These are phyloP conservation scores for Coprinopsis sp. DNA, from an alignment of 768 basidiomycete genomes.

Conservation along the genomic window DNA sequence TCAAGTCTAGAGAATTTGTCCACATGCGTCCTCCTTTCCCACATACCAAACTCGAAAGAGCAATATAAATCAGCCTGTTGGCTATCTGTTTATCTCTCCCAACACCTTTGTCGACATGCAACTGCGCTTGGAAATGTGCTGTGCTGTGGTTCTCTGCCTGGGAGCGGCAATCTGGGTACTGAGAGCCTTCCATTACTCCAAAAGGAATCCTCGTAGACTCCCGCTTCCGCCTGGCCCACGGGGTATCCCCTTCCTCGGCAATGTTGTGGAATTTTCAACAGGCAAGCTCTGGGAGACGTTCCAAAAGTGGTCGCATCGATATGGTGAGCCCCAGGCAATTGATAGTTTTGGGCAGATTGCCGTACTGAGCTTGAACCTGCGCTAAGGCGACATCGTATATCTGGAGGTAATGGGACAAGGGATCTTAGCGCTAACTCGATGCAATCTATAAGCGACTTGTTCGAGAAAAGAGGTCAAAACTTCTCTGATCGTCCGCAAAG, in stretches of 20 bases:
- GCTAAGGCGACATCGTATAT: constrained; percentile 15
- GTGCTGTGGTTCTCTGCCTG: too few relatives aligned
- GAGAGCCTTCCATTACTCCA: not conserved
- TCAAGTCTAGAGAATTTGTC: too few relatives aligned
- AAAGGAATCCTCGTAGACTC: too few relatives aligned
- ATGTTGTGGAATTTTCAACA: constrained; percentile 36
- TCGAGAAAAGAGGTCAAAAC: constrained; percentile 24
- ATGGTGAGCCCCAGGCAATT: constrained; percentile 18
- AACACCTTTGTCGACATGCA: too few relatives aligned
- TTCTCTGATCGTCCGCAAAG: too few relatives aligned
- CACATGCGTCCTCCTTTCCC: too few relatives aligned
- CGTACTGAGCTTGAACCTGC: not conserved
- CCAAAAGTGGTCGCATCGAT: constrained; percentile 32
- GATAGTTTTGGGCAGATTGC: not conserved
- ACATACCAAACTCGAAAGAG: too few relatives aligned
- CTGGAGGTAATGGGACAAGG: constrained; percentile 22
- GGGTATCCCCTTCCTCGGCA: constrained; percentile 38
- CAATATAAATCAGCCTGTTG: too few relatives aligned
- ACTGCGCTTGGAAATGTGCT: too few relatives aligned
- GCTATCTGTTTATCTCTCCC: too few relatives aligned
- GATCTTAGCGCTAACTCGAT: constrained; percentile 23
- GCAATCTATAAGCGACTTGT: constrained; percentile 20
- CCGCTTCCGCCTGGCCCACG: constrained; percentile 37
- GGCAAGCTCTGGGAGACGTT: constrained; percentile 34
- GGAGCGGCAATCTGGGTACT: not conserved